These are phyloP conservation scores for Vitis rupestris DNA, from an alignment of 164 flowering plant genomes.

Conservation along the genomic window DNA sequence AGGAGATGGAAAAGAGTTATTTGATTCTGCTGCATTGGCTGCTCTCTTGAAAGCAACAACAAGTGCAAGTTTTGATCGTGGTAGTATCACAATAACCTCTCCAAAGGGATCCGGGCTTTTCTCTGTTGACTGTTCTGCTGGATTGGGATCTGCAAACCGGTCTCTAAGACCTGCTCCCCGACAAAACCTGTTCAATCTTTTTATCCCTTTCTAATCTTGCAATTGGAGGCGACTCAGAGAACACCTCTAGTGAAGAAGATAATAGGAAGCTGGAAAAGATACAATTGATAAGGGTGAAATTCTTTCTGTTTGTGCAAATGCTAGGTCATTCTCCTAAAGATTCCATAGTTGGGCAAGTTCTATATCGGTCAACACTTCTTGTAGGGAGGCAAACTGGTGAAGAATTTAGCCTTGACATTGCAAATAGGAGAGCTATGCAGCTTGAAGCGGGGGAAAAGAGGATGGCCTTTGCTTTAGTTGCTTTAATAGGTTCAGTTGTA, in stretches of 20 bases:
- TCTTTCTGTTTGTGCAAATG: slow-evolving; percentile 75
- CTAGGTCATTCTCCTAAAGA: slow-evolving; percentile 81
- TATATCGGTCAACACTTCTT: slow-evolving; percentile 68
- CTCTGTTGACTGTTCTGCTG: slow-evolving; percentile 90
- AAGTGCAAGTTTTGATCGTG: slow-evolving; percentile 50
- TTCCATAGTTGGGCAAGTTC: slow-evolving; percentile 75
- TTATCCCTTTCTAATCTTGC: slow-evolving; percentile 32
- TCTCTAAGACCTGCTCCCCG: slow-evolving; percentile 60
- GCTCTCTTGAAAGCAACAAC: slow-evolving; percentile 90
- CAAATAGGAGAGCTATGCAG: slow-evolving; percentile 59
- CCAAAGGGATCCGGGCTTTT: slow-evolving; percentile 79
- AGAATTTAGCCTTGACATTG: slow-evolving; percentile 62
- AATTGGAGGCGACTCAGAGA: slow-evolving; percentile 41
- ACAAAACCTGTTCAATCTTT: slow-evolving; percentile 44
- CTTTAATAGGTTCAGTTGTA: too few species aligned
- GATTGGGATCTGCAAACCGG: slow-evolving; percentile 70
- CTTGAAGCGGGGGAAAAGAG: slow-evolving; percentile 64
- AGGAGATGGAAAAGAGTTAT: slow-evolving; percentile 31
- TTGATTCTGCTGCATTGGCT: too few species aligned
- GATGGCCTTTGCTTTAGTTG: slow-evolving; percentile 10
- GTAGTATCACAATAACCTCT: slow-evolving; percentile 55
- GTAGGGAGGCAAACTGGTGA: slow-evolving; percentile 62
- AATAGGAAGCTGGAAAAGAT: slow-evolving; percentile 72
- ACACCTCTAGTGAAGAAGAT: slow-evolving; percentile 67
- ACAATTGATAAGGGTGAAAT: slow-evolving; percentile 73